Conservation (phyloP, 352 stramenopile species). For the Blastocystis sp. region DNA sequence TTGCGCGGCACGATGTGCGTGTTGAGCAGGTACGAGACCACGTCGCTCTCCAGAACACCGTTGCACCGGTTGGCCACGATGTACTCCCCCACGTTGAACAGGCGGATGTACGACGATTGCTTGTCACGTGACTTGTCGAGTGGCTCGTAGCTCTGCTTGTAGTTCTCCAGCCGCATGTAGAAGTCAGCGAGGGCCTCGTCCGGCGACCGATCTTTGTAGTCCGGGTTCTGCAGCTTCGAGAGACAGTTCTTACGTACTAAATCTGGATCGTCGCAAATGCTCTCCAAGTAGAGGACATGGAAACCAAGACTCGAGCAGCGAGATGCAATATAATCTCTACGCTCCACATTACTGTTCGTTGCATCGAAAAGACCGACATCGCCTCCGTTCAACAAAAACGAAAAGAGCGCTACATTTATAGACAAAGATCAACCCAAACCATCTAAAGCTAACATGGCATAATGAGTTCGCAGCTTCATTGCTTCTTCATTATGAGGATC, state of each 20-base stretch:
- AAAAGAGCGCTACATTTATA: neutral
- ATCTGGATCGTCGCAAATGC: constrained; percentile 46
- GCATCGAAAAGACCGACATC: constrained; percentile 58
- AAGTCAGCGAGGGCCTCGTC: constrained; percentile 56
- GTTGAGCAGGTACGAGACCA: constrained; percentile 71
- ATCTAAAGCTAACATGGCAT: constrained; percentile 22
- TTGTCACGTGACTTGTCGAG: constrained; percentile 77
- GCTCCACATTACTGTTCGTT: constrained; percentile 39
- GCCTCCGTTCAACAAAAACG: constrained; percentile 36
- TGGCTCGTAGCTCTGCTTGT: constrained; percentile 74
- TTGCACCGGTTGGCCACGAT: constrained; percentile 64
- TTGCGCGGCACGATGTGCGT: constrained; percentile 81
- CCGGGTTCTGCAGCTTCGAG: neutral
- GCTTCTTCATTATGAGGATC: constrained; percentile 41
- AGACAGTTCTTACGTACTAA: constrained; percentile 55
- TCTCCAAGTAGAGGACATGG: constrained; percentile 47
- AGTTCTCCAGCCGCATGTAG: constrained; percentile 41
- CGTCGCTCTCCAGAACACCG: constrained; percentile 68
- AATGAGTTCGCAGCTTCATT: constrained; percentile 31
- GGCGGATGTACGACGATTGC: constrained; percentile 81
- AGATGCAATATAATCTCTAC: constrained; percentile 3
- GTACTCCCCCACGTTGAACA: constrained; percentile 74
- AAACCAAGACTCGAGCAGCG: constrained; percentile 15
- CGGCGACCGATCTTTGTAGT: constrained; percentile 7
- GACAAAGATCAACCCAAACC: neutral